These are phyloP conservation scores for Gynochthodes officinalis DNA, from an alignment of 257 asterid genomes.

Conservation along the genomic window DNA sequence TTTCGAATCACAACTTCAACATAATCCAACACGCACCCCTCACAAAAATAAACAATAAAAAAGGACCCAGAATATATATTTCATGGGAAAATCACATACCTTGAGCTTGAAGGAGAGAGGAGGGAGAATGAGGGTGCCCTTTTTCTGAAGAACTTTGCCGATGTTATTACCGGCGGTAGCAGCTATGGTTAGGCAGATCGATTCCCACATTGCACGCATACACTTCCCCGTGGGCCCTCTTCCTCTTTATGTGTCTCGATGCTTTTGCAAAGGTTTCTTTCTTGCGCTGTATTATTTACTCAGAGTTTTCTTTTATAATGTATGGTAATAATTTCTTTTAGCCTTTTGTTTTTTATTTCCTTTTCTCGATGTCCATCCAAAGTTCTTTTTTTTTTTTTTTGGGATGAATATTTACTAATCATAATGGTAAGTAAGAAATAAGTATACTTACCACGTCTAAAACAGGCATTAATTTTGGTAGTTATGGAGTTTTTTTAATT, in stretches of 20 bases:
- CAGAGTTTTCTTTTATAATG: no score
- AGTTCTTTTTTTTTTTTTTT: background rate
- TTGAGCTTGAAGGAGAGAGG: slow-evolving; percentile 96
- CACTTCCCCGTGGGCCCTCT: background rate
- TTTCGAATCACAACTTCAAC: background rate
- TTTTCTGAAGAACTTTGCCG: slow-evolving; percentile 97
- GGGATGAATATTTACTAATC: no score
- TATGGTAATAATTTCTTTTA: no score
- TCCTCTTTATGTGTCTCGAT: background rate
- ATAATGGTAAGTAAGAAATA: no score
- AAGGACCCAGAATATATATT: background rate
- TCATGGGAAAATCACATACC: slow-evolving; percentile 40
- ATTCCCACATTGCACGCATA: slow-evolving; percentile 73
- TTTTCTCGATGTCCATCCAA: background rate
- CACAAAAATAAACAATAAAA: background rate
- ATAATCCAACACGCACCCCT: background rate
- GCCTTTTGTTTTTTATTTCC: background rate
- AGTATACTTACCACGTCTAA: no score
- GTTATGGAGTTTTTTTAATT: background rate
- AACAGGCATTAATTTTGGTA: background rate
- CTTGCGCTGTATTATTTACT: no score
- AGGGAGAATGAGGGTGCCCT: slow-evolving; percentile 98
- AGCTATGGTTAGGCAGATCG: slow-evolving; percentile 78
- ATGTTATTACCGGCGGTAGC: slow-evolving; percentile 99
- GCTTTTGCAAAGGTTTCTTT: background rate